These are phyloP conservation scores for Suillus sp. DNA, from an alignment of 768 basidiomycete species.

Conservation along the genomic window DNA sequence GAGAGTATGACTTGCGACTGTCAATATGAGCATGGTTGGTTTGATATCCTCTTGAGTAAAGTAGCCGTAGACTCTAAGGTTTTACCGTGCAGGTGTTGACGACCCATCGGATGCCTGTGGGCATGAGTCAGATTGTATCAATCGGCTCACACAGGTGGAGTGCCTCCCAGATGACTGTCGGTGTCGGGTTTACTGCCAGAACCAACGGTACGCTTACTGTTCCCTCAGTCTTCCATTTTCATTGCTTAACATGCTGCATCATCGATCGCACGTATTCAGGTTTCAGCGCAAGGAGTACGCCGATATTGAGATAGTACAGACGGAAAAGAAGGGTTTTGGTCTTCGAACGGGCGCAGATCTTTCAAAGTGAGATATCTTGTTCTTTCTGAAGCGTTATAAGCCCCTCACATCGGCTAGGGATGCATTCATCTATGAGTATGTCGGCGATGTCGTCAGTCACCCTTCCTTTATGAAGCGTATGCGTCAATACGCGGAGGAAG, in stretches of 20 bases:
- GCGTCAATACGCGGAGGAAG: conserved; percentile 90
- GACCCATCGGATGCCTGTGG: conserved; percentile 76
- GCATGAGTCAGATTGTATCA: conserved; percentile 90
- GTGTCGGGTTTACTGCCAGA: conserved; percentile 79
- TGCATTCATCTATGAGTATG: conserved; percentile 93
- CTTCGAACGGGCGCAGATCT: conserved; percentile 75
- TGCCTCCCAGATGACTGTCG: conserved; percentile 91
- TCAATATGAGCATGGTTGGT: conserved; percentile 78
- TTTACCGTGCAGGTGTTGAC: conserved; percentile 52
- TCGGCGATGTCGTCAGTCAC: conserved; percentile 93
- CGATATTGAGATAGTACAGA: conserved; percentile 84
- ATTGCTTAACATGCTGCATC: conserved; percentile 11
- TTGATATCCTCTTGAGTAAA: conserved; percentile 19
- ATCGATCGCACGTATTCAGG: conserved; percentile 41
- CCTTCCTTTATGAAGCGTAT: conserved; percentile 89
- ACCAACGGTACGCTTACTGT: conserved; percentile 71
- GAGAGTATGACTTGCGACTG: conserved; percentile 99
- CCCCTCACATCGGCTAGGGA: conserved; percentile 54
- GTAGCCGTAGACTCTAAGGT: conserved; percentile 34
- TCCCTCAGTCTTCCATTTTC: conserved; percentile 1
- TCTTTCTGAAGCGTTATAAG: conserved; percentile 10
- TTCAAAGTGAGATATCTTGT: conserved; percentile 49
- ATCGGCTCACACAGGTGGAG: conserved; percentile 95
- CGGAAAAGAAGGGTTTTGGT: conserved; percentile 96
- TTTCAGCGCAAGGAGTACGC: conserved; percentile 89